Conservation (phyloP, 2,329 filamentous ascomycete genomes). For the Botrytis deweyae region DNA sequence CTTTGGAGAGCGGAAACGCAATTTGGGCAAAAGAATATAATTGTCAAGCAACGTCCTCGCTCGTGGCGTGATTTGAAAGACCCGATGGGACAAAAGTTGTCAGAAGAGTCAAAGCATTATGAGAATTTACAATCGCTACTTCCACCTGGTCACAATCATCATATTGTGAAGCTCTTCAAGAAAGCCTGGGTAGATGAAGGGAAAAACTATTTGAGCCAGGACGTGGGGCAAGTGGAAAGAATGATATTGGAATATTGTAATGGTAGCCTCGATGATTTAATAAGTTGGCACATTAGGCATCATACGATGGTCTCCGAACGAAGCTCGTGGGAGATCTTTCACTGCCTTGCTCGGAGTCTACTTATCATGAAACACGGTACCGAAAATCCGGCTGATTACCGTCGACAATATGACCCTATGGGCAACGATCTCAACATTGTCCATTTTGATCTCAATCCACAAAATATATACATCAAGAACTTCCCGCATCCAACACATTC, state of each 20-base stretch:
- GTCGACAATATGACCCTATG: neutral
- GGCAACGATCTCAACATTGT: neutral
- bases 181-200: neutral
- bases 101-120: neutral
- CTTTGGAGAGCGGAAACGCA: neutral
- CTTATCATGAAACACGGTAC: conserved; percentile 1
- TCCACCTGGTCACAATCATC: neutral
- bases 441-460: neutral
- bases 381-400: neutral
- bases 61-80: neutral
- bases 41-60: neutral
- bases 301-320: neutral
- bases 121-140: neutral
- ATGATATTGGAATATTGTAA: neutral
- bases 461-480: neutral
- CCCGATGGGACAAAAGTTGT: neutral
- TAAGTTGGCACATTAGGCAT: neutral
- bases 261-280: neutral
- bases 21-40: neutral
- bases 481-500: neutral
- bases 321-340: neutral
- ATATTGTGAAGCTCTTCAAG: neutral
- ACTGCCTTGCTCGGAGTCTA: neutral
- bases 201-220: neutral
- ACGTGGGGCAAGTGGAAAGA: neutral